A percentile compares a stretch with the other conserved stretches of the same genome.
phyloP scores from a whole-genome alignment of 768 basidiomycete species.

The Tricholoma saponaceum region DNA sequence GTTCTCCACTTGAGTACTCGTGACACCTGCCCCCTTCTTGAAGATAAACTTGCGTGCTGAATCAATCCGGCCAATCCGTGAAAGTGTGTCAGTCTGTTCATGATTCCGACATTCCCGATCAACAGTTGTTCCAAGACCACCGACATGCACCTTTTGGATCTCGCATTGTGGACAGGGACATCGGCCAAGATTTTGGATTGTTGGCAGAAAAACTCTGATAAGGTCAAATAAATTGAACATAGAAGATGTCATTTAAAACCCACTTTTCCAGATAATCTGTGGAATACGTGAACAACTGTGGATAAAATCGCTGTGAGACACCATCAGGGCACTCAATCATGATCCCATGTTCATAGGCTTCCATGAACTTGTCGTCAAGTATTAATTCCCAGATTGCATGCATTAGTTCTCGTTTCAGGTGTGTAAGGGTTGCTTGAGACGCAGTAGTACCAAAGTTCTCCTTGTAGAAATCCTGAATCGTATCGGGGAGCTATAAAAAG shows the following conservation, averaged over 20 bases:
- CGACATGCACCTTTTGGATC: conserved; percentile 6
- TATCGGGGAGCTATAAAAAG: conserved; percentile 7
- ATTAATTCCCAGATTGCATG: conserved; percentile 23
- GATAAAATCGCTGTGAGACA: conserved; percentile 20
- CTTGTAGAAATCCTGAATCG: conserved; percentile 7
- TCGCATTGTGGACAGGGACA: conserved; percentile 19
- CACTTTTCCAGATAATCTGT: conserved; percentile 30
- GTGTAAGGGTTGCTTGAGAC: conserved; percentile 7
- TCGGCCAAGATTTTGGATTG: conserved; percentile 13
- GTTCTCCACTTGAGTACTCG: conserved; percentile 20
- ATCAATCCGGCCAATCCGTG: conserved; percentile 8
- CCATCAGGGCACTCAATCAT: conserved; percentile 19
- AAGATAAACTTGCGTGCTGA: conserved; percentile 23
- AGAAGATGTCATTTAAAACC: conserved; percentile 2
- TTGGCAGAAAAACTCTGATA: conserved; percentile 17
- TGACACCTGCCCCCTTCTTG: conserved; percentile 19
- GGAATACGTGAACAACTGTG: conserved; percentile 23
- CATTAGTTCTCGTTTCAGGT: conserved; percentile 23
- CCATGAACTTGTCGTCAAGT: conserved; percentile 20
- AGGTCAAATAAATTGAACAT: neutral
- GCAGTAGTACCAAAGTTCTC: neutral
- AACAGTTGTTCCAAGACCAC: conserved; percentile 7
- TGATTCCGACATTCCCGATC: conserved; percentile 1
- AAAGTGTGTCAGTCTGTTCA: conserved; percentile 6
- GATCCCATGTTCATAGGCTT: conserved; percentile 22